Evolutionary conservation across 805 yeast genomes (phyloP).

Genomic region (Debaryomyces tyrocola): DNA sequence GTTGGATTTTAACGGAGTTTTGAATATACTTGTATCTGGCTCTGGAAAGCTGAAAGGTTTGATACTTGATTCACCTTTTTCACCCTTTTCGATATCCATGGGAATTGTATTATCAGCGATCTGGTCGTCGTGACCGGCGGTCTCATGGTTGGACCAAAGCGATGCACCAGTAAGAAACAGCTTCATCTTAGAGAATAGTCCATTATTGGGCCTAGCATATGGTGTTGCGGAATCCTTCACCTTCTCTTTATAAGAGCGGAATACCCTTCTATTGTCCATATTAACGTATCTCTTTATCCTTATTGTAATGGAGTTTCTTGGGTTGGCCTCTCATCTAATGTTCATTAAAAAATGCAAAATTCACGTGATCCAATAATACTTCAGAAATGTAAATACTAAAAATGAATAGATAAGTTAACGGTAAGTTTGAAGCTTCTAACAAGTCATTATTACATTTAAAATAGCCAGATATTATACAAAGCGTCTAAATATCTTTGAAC

Average conservation of each 20-base stretch:
- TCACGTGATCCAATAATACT: too few relatives aligned
- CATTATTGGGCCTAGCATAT: slow-evolving; percentile 16
- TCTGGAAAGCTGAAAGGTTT: slow-evolving; percentile 7
- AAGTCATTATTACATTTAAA: too few relatives aligned
- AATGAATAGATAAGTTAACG: too few relatives aligned
- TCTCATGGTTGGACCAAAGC: slow-evolving; percentile 4
- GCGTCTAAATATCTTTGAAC: too few relatives aligned
- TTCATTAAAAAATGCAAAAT: too few relatives aligned
- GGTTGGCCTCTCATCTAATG: too few relatives aligned
- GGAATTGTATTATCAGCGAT: not conserved
- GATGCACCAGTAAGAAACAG: slow-evolving; percentile 18
- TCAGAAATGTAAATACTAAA: too few relatives aligned
- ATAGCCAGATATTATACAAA: too few relatives aligned
- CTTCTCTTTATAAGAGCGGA: slow-evolving; percentile 26
- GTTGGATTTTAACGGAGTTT: slow-evolving; percentile 1
- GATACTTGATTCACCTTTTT: not conserved
- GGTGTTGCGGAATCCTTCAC: slow-evolving; percentile 18
- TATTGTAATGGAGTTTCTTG: too few relatives aligned
- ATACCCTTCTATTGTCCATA: slow-evolving; percentile 39
- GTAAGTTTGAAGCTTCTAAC: too few relatives aligned
- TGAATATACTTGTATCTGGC: slow-evolving; percentile 4
- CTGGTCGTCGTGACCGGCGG: not conserved
- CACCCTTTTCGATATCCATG: not conserved
- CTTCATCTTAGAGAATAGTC: slow-evolving; percentile 28
- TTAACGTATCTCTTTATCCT: not conserved